Evolutionary conservation across 805 yeast genomes (phyloP).

Genomic region (Saturnispora saitoi): DNA sequence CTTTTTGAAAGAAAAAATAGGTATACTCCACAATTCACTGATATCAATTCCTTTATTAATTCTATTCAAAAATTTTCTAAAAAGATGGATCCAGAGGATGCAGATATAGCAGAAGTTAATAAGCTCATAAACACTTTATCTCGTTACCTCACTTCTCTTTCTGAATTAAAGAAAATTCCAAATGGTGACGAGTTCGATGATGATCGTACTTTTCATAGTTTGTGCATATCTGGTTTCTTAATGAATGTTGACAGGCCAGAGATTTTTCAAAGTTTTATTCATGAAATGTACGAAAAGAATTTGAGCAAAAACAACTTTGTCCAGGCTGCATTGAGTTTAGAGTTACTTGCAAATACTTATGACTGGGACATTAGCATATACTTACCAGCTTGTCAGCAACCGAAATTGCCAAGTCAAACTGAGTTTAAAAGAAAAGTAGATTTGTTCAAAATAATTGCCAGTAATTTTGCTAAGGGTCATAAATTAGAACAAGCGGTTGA

Average conservation of each 20-base stretch:
- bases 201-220: conserved; percentile 72
- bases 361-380: conserved; percentile 57
- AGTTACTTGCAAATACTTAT: conserved; percentile 67
- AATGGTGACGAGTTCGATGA: conserved; percentile 77
- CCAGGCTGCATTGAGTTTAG: conserved; percentile 79
- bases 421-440: conserved; percentile 75
- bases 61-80: conserved; percentile 38
- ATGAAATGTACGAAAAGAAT: conserved; percentile 62
- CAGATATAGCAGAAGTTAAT: conserved; percentile 42
- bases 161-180: conserved; percentile 67
- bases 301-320: conserved; percentile 51
- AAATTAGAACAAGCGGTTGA: conserved; percentile 75
- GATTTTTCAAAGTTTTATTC: conserved; percentile 68
- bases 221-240: conserved; percentile 68
- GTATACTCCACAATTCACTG: conserved; percentile 47
- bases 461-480: conserved; percentile 58
- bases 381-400: conserved; percentile 50
- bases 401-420: conserved; percentile 71
- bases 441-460: conserved; percentile 60
- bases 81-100: conserved; percentile 55
- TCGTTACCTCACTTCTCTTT: conserved; percentile 55
- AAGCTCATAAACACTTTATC: conserved; percentile 45
- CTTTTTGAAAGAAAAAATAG: conserved; percentile 45
- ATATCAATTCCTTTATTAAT: conserved; percentile 46
- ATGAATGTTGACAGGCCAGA: conserved; percentile 74